Evolutionary conservation across 345 rosid species (phyloP), one percentile per base, ranked within the genome.

Genomic region (Eucalyptus tenuipes): DNA sequence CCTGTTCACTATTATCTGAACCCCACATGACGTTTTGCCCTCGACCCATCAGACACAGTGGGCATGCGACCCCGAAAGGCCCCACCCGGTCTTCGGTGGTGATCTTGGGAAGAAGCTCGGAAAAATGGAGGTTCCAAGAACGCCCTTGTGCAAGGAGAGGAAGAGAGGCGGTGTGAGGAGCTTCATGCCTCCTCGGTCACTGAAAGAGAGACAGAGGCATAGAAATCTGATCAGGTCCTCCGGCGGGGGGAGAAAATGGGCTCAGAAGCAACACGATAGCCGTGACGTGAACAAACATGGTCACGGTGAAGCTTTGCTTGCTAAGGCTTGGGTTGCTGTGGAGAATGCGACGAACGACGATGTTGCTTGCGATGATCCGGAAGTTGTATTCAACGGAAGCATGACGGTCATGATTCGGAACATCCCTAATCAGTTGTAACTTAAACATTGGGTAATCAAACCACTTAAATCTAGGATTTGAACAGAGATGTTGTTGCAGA

Each of bases 351-450:
- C 2, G 8, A 49, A 14, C 61, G 44, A 48, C 42, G 42, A 49
- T n/a, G 53, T 48, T 48, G 33, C 16, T 85, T 14, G 27, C 16
- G 44, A 37, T 71, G 81, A 71, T 5, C 81, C 14, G 18, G 3
- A 20, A 13, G 85, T 9, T 1, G 40, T 37, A 49, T 71, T 59
- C 27, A 66, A 31, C 3, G 89, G 92, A 13, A 89, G 86, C 50
- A 91, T 94, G 9, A 88, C 94, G 4, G 10, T 94, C 40, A 94
- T 94, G 94, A 90, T 94, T 0, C 86, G 66, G 61, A 93, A 94
- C 89, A 88, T 95, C 22, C 96, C 95, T 7, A 95, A 95, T 89
- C 85, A 64, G 22, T 86, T 40, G 42, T 40, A 40, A 40, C 49
- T 47, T 47, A 8, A 47, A 47, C 49, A 47, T 47, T 47, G 49